phyloP scores from a whole-genome alignment of 768 basidiomycete species.

The Lactarius quietus region DNA sequence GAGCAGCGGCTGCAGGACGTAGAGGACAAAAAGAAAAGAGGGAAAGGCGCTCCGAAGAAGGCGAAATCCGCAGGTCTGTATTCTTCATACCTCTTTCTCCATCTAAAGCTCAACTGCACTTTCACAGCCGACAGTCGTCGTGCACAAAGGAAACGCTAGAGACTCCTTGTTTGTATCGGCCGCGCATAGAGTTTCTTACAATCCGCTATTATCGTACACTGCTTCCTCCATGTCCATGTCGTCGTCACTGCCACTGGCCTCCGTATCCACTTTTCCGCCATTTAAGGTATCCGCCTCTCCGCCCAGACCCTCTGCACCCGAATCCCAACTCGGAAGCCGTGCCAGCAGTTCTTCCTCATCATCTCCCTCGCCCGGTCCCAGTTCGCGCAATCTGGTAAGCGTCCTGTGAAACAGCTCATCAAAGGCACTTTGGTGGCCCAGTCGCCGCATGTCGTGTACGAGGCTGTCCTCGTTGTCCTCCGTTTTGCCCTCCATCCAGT shows the following conservation, averaged over 20 bases:
- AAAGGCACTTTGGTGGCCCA: conserved; percentile 59
- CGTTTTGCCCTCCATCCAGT: conserved; percentile 51
- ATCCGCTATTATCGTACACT: conserved; percentile 3
- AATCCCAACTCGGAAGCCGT: conserved; percentile 9
- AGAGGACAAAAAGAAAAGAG: conserved; percentile 63
- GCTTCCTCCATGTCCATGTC: conserved; percentile 14
- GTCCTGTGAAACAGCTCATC: conserved; percentile 61
- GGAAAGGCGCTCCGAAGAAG: conserved; percentile 82
- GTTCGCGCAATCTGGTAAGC: conserved; percentile 51
- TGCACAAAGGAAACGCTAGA: conserved; percentile 41
- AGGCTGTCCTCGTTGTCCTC: conserved; percentile 30
- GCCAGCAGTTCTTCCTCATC: conserved; percentile 16
- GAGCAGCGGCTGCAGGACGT: conserved; percentile 66
- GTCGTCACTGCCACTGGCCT: background rate
- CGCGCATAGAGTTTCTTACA: background rate
- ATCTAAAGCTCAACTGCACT: background rate
- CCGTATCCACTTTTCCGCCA: background rate
- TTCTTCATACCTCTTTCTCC: background rate
- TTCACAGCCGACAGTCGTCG: conserved; percentile 51
- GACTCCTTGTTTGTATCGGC: background rate
- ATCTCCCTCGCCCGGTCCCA: conserved; percentile 9
- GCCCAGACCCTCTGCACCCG: background rate
- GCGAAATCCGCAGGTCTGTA: conserved; percentile 62
- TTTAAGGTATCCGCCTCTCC: background rate
- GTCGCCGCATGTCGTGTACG: conserved; percentile 40